Percentiles rank a stretch among this genome's conserved stretches.
Conservation (phyloP, 176 grass and related monocot genomes). For the Triticum turgidum region DNA sequence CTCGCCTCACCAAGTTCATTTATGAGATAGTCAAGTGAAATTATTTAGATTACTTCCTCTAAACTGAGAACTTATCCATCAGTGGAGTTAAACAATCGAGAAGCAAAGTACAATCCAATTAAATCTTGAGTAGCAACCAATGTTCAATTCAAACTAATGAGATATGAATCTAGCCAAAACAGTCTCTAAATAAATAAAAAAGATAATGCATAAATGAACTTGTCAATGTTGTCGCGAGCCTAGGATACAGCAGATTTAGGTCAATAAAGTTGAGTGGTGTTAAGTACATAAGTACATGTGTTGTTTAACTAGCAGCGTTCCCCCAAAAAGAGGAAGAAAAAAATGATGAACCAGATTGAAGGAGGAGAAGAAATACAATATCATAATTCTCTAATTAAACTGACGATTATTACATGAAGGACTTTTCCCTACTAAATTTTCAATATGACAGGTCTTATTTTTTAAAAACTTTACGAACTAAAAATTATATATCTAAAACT, state of each 20-base stretch:
- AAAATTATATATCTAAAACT: background rate
- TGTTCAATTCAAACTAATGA: background rate
- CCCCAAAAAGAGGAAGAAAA: background rate
- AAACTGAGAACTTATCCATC: background rate
- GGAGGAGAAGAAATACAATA: background rate
- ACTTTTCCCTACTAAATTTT: background rate
- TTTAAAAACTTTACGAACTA: background rate
- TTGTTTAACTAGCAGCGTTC: background rate
- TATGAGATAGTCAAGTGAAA: background rate
- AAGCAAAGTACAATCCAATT: background rate
- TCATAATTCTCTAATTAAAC: background rate
- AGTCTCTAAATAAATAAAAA: background rate
- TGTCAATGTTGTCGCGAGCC: background rate
- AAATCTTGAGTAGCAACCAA: background rate
- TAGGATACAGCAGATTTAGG: background rate
- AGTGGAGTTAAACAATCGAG: background rate
- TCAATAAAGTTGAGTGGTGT: background rate
- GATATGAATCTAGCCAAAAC: background rate
- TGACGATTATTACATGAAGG: background rate
- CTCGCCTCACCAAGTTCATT: background rate
- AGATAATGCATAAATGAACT: background rate
- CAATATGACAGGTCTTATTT: background rate
- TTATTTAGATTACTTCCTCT: background rate
- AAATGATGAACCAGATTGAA: background rate
- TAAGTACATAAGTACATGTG: background rate